Evolutionary conservation across 768 basidiomycete species (phyloP).

Genomic region (Mycena galopus): DNA sequence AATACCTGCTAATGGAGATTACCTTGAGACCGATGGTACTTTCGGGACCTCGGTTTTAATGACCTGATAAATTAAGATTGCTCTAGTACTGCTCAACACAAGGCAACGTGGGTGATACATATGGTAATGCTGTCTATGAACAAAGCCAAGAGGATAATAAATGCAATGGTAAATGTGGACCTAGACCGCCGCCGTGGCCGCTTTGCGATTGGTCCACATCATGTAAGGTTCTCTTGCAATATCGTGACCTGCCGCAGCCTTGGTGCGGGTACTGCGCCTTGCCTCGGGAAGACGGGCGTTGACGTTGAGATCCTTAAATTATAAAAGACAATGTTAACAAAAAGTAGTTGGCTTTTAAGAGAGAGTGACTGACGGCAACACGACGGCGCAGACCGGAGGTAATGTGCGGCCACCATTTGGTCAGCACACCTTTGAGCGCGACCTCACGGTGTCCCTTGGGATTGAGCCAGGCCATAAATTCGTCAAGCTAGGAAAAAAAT

Average conservation of each 20-base stretch:
- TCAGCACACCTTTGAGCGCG: constrained; percentile 79
- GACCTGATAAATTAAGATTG: constrained; percentile 28
- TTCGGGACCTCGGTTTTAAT: constrained; percentile 23
- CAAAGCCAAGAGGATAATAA: constrained; percentile 28
- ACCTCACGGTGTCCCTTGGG: constrained; percentile 91
- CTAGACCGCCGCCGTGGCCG: constrained; percentile 53
- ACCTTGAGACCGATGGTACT: not conserved
- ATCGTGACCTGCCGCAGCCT: constrained; percentile 69
- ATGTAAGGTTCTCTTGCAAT: constrained; percentile 87
- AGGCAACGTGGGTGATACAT: constrained; percentile 29
- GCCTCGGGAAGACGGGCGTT: constrained; percentile 83
- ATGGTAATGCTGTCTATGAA: constrained; percentile 35
- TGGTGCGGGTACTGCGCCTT: constrained; percentile 81
- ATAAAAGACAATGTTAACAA: constrained; percentile 28
- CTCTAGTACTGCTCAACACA: constrained; percentile 17
- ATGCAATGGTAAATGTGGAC: constrained; percentile 16
- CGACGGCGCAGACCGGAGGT: constrained; percentile 84
- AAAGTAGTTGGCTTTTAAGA: constrained; percentile 3
- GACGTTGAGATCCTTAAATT: constrained; percentile 73
- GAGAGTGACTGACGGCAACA: constrained; percentile 66
- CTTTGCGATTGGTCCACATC: constrained; percentile 88
- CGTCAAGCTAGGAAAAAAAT: constrained; percentile 71
- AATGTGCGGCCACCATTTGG: constrained; percentile 89
- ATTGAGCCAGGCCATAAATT: constrained; percentile 91
- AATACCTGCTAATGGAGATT: not conserved